A percentile compares a stretch with the other conserved stretches of the same genome.
These are phyloP conservation scores for Chondrus crispus DNA, from an alignment of 23 red algal genomes.

Conservation along the genomic window DNA sequence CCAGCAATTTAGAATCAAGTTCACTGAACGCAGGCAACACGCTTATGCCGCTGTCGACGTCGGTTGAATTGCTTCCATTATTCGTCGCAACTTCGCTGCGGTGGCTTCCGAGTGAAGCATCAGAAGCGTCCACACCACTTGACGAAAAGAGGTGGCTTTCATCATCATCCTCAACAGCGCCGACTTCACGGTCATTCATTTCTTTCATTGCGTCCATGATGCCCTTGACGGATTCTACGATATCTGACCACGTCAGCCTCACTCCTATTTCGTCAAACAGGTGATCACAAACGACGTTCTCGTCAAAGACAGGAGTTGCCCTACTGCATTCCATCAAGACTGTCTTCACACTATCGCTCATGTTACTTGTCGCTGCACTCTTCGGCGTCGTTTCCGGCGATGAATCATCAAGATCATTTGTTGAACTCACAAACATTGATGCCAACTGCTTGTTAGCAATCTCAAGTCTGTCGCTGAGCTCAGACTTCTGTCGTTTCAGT, in stretches of 20 bases:
- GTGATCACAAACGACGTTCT: constrained; percentile 20
- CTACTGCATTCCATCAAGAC: not conserved
- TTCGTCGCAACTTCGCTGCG: not conserved
- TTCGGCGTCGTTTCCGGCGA: too few species aligned
- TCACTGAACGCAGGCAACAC: constrained; percentile 36
- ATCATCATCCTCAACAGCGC: not conserved
- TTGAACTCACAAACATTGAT: constrained; percentile 16
- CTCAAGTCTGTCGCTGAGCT: constrained; percentile 8
- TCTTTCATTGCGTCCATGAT: constrained; percentile 53
- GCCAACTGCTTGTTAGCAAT: constrained; percentile 38
- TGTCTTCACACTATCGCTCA: too few species aligned
- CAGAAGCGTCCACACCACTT: not conserved
- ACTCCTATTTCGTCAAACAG: constrained; percentile 8
- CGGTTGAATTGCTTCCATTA: too few species aligned
- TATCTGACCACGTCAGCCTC: constrained; percentile 46
- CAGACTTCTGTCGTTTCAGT: not conserved
- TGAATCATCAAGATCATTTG: too few species aligned
- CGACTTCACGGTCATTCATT: constrained; percentile 12
- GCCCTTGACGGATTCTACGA: constrained; percentile 46
- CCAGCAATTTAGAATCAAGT: constrained; percentile 23
- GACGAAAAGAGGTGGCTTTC: not conserved
- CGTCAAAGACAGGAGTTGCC: not conserved
- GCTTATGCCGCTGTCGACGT: constrained; percentile 31
- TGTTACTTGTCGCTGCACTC: too few species aligned
- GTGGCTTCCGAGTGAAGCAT: not conserved